Evolutionary conservation across 176 grass and related monocot genomes (phyloP).

Genomic region (Alloteropsis semialata): DNA sequence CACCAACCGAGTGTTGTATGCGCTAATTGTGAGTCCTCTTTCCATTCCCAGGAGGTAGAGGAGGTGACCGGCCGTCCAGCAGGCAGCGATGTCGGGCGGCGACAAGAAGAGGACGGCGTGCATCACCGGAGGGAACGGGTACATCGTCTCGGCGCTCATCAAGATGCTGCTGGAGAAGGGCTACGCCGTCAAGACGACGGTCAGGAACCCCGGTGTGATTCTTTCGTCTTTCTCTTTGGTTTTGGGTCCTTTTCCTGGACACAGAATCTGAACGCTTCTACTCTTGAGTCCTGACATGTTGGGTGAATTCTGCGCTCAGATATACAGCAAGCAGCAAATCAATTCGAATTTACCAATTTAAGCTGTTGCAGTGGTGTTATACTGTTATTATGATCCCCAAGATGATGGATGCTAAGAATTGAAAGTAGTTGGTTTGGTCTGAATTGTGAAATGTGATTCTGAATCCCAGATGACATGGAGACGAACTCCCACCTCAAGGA

Average conservation of each 20-base stretch:
- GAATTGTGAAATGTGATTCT: background rate
- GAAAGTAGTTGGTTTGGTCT: no score
- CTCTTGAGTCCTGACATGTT: no score
- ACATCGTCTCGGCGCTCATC: constrained; percentile 51
- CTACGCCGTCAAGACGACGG: constrained; percentile 56
- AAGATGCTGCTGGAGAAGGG: constrained; percentile 62
- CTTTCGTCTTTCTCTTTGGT: background rate
- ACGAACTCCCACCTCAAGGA: constrained; percentile 41
- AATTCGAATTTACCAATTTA: no score
- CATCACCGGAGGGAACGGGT: constrained; percentile 63
- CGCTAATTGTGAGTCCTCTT: no score
- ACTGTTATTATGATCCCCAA: no score
- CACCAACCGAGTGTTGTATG: no score
- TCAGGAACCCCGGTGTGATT: constrained; percentile 55
- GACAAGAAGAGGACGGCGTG: constrained; percentile 12
- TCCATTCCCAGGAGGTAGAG: no score
- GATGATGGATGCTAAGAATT: no score
- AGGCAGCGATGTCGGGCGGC: background rate
- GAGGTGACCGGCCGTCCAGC: background rate
- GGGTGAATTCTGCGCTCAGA: no score
- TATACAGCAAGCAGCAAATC: no score
- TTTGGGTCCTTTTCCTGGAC: background rate
- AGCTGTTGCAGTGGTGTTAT: no score
- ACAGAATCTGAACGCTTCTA: no score
- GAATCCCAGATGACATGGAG: constrained; percentile 17